Evolutionary conservation across 768 basidiomycete species (phyloP).

Genomic region (Phanerodontia chrysosporium): DNA sequence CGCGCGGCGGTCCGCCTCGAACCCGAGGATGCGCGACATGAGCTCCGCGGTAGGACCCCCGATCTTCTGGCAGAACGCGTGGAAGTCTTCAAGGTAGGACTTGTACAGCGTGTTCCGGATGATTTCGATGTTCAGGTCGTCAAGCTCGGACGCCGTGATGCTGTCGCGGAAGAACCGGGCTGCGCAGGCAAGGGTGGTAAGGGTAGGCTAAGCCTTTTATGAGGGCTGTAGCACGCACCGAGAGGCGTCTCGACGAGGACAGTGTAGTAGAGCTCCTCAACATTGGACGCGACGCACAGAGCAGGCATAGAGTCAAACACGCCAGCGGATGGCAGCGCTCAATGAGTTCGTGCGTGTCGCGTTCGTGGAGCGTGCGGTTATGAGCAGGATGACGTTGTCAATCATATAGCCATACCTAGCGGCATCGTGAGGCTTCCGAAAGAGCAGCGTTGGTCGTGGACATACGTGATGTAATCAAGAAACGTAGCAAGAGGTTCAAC

Average conservation of each 20-base stretch:
- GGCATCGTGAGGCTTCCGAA: background rate
- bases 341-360: conserved; percentile 94
- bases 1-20: conserved; percentile 95
- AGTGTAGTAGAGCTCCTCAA: conserved; percentile 95
- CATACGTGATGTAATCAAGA: conserved; percentile 96
- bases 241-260: conserved; percentile 97
- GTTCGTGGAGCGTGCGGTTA: conserved; percentile 93
- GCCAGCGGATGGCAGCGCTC: conserved; percentile 94
- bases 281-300: conserved; percentile 97
- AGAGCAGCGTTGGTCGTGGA: conserved; percentile 10
- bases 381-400: conserved; percentile 96
- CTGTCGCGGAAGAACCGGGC: conserved; percentile 98
- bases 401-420: conserved; percentile 97
- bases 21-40: conserved; percentile 88
- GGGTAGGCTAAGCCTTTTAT: background rate
- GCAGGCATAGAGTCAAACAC: conserved; percentile 99
- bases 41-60: conserved; percentile 85
- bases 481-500: conserved; percentile 89
- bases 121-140: conserved; percentile 99
- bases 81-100: conserved; percentile 97
- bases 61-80: conserved; percentile 73
- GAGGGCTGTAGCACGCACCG: conserved; percentile 49
- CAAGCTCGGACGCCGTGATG: conserved; percentile 90
- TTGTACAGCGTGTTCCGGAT: conserved; percentile 99
- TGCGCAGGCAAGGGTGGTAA: conserved; percentile 19